Base-by-base conservation (phyloP, 1,139 yeast species). In the Magnusiomyces sp. region DNA sequence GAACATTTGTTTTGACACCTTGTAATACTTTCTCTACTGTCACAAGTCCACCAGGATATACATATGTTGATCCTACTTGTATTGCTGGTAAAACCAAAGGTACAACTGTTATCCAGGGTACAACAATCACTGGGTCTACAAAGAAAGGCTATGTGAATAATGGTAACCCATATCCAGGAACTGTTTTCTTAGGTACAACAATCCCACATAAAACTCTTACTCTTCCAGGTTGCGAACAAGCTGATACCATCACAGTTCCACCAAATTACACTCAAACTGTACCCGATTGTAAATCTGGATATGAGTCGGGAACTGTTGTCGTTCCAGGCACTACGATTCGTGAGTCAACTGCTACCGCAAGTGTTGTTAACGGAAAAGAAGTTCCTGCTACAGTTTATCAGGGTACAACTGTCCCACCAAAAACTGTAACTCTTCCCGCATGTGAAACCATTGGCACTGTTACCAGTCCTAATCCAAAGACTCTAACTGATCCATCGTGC, bases 21-120 rank as follows among this genome's bases (percentile, higher is more conserved):
- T 49, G 52, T 43, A 33, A 42, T 2, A 23, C 48, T 33, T 38
- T 43, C 10, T 13, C 31, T 17, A 46, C 52, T 17, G 36, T 37
- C 11, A 34, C 45, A 19, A 14, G 42, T 37, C 52, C 50, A 32
- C 42, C 50, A 42, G 29, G 20, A 10, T 36, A 29, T 23, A 31
- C 45, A 13, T 23, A 27, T 3, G 17, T 38, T 27, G 20, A 17
- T 19, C 42, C 49, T 19, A 19, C 31, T 14, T 40, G 50, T 33
- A 13, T 14, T 32, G n/a, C 36, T 41, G 41, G 32, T n/a, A 14
- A 11, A 11, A 16, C n/a, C 17, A 14, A 10, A 20, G 40, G 40
- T 19, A 40, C 29, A 7, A 17, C 42, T n/a, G n/a, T 14, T 17
- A 27, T 45, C 20, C 37, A 42, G 3, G 38, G 40, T 16, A 36